These are phyloP conservation scores for Naematelia encephala DNA, from an alignment of 768 basidiomycete species.

Conservation along the genomic window DNA sequence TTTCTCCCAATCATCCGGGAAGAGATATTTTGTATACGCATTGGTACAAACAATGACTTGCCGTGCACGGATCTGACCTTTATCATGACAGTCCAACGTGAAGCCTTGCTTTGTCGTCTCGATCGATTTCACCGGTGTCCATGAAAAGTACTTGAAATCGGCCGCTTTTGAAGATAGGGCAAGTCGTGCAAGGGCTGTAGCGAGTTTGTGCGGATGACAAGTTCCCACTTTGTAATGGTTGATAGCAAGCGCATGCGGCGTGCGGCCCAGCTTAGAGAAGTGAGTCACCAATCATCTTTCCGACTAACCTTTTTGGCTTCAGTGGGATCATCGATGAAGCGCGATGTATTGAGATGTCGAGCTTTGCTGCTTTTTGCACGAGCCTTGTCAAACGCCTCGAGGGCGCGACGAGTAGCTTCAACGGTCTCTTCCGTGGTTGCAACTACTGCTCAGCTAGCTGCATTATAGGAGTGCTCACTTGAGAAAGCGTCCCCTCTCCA, in stretches of 20 bases:
- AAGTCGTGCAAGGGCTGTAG: conserved; percentile 15
- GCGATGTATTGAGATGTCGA: background rate
- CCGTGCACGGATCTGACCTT: conserved; percentile 15
- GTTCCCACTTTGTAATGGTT: background rate
- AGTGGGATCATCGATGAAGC: conserved; percentile 9
- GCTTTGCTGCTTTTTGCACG: background rate
- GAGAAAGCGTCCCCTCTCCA: conserved; percentile 15
- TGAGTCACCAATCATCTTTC: background rate
- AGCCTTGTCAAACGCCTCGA: background rate
- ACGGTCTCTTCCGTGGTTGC: background rate
- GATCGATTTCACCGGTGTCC: conserved; percentile 18
- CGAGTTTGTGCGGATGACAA: conserved; percentile 21
- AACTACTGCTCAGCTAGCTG: background rate
- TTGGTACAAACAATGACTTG: conserved; percentile 22
- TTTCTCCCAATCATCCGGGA: conserved; percentile 2
- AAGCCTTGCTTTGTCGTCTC: background rate
- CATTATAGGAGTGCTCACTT: background rate
- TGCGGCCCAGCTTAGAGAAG: background rate
- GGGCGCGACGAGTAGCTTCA: background rate
- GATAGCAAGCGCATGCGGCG: background rate
- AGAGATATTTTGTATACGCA: conserved; percentile 4
- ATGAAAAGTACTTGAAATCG: conserved; percentile 19
- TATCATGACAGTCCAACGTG: background rate
- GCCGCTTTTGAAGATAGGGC: conserved; percentile 14
- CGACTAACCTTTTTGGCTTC: conserved; percentile 1